Evolutionary conservation across 2,329 filamentous ascomycete species (phyloP).

Genomic region (Penicillium freii): DNA sequence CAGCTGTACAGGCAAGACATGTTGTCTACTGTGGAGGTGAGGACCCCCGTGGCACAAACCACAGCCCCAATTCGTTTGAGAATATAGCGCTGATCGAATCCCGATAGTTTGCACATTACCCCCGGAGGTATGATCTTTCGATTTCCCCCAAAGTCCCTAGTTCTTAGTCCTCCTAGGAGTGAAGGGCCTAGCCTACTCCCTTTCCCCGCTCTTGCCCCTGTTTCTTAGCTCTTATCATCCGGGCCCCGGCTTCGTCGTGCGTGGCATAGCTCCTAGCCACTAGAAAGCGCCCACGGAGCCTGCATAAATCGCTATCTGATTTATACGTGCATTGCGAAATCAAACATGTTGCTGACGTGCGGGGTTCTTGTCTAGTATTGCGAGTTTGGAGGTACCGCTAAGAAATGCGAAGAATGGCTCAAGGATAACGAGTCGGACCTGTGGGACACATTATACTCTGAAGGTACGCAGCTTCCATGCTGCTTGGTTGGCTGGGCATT

Average conservation of each 20-base stretch:
- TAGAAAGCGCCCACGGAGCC: background rate
- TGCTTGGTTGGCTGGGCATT: background rate
- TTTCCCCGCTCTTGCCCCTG: background rate
- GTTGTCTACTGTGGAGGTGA: slow-evolving; percentile 63
- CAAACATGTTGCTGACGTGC: slow-evolving; percentile 1
- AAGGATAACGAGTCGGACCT: slow-evolving; percentile 69
- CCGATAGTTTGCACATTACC: slow-evolving; percentile 61
- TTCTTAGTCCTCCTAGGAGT: background rate
- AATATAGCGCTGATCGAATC: slow-evolving; percentile 10
- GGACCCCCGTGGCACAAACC: slow-evolving; percentile 20
- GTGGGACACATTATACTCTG: slow-evolving; percentile 79
- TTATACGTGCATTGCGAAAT: background rate
- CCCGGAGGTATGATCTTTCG: slow-evolving; percentile 57
- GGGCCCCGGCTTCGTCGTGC: background rate
- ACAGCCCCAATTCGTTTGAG: background rate
- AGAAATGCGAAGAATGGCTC: slow-evolving; percentile 98
- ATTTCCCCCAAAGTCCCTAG: background rate
- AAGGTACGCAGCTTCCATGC: slow-evolving; percentile 55
- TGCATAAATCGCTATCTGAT: background rate
- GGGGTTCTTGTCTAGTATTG: slow-evolving; percentile 83
- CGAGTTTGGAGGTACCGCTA: slow-evolving; percentile 93
- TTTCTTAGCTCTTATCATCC: background rate
- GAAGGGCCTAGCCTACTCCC: background rate
- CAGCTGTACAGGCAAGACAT: slow-evolving; percentile 48
- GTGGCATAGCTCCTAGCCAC: slow-evolving; percentile 4